Percentiles rank a stretch among this genome's conserved stretches.
Evolutionary conservation across 768 basidiomycete genomes (phyloP).

Genomic region (Tylopilus subfusipes): DNA sequence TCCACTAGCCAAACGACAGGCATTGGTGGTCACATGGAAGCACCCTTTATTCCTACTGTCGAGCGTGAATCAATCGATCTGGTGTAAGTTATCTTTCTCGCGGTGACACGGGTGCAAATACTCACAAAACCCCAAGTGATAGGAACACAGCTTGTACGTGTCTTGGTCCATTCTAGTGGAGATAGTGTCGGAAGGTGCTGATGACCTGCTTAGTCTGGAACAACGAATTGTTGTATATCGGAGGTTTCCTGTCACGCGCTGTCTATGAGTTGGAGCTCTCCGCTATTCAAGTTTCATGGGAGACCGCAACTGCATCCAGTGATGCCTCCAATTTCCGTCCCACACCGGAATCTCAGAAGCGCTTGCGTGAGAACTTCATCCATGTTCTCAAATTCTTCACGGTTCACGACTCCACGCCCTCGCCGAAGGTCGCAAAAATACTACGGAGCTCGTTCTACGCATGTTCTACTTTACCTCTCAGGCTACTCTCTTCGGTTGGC

Average conservation of each 20-base stretch:
- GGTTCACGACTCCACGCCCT: background rate
- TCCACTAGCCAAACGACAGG: background rate
- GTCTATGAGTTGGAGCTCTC: slow-evolving; percentile 82
- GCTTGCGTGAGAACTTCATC: background rate
- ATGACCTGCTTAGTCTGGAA: slow-evolving; percentile 66
- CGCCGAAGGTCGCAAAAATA: background rate
- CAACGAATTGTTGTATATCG: slow-evolving; percentile 77
- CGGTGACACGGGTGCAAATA: background rate
- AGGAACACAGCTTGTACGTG: slow-evolving; percentile 46
- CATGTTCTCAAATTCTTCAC: background rate
- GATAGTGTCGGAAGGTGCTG: background rate
- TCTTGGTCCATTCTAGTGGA: slow-evolving; percentile 14
- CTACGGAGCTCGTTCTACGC: background rate
- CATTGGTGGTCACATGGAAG: background rate
- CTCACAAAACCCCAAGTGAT: background rate
- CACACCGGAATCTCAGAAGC: background rate
- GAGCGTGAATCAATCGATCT: slow-evolving; percentile 1
- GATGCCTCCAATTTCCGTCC: background rate
- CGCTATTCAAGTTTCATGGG: slow-evolving; percentile 31
- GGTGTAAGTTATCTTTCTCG: background rate
- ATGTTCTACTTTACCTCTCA: background rate
- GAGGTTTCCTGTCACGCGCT: slow-evolving; percentile 76
- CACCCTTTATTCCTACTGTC: background rate
- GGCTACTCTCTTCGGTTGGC: background rate
- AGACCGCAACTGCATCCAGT: background rate